phyloP scores from a whole-genome alignment of 306 rosid species.

The Gastrolobium villosum region DNA sequence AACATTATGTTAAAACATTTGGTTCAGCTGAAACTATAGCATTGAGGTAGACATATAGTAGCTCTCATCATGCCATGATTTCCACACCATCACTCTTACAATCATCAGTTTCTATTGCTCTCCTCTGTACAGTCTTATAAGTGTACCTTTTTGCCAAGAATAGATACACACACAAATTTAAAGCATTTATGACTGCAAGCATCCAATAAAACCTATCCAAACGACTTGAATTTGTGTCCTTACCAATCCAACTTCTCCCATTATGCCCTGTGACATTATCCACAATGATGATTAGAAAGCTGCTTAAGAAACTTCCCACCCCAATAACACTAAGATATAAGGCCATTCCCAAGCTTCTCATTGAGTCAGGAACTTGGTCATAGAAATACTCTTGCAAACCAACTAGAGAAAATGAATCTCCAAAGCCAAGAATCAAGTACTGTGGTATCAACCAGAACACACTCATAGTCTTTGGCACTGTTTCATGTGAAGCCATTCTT shows the following conservation, averaged over 20 bases:
- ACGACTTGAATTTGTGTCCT: conserved; percentile 56
- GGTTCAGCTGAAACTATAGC: background rate
- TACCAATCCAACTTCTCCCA: conserved; percentile 59
- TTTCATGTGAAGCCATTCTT: background rate
- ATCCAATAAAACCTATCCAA: conserved; percentile 63
- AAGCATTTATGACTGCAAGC: conserved; percentile 45
- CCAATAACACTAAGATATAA: conserved; percentile 65
- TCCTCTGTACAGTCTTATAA: conserved; percentile 52
- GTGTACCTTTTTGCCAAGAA: conserved; percentile 52
- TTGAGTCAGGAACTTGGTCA: conserved; percentile 62
- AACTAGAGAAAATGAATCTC: conserved; percentile 52
- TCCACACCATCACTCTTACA: conserved; percentile 41
- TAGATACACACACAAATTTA: conserved; percentile 49
- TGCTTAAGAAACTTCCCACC: conserved; percentile 57
- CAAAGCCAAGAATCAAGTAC: conserved; percentile 52
- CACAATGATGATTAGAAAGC: conserved; percentile 58
- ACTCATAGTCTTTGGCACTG: conserved; percentile 35
- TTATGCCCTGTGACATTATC: conserved; percentile 50
- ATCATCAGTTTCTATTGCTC: conserved; percentile 5
- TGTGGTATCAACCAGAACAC: conserved; percentile 64
- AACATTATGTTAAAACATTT: background rate
- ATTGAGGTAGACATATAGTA: background rate
- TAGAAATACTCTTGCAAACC: conserved; percentile 67
- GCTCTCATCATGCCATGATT: conserved; percentile 28
- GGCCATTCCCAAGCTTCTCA: conserved; percentile 65